Evolutionary conservation across 179 eudicot species (phyloP), one percentile per base, ranked within the genome.

Genomic region (Heliamphora pulchella): DNA sequence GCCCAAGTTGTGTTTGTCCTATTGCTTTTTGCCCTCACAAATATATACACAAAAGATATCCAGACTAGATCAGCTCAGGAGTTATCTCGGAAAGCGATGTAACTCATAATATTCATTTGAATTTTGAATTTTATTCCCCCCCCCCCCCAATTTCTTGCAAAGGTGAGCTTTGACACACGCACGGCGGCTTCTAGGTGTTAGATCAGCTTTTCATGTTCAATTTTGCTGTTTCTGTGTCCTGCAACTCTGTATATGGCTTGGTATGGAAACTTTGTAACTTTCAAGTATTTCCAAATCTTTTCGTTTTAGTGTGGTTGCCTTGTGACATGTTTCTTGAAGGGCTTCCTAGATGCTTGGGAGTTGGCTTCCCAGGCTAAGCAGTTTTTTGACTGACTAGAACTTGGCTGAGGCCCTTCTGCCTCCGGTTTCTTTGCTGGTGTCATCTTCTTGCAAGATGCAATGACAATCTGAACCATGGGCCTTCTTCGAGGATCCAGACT

Each of bases 1-100:
- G 99, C 99, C 66, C 99, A 96, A 82, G 99, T 96, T 17, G 97
- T 96, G 68, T 96, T 96, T 43, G 94, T 96, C 74, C 91, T 96
- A 57, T 71, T 91, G 89, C 97, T 96, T 83, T 92, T 92, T 74
- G 97, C 98, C 72, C 74, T 96, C 11, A 92, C 98, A 59, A 91
- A 89, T 81, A 74, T 92, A 66, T 96, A 91, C 91, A 96, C 99
- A 7, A 96, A 86, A 81, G 92, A 89, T 86, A 92, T 93, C 74
- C 91, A 89, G 82, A 82, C 88, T 53, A 82, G 86, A 81, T 87
- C 94, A 31, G 5, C 84, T 22, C 71, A 85, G 78, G 85, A 85
- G 41, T 71, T 81, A 31, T 85, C 90, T 8, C 86, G 80, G 47
- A 93, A 93, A 80, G 78, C 79, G 51, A 87, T 90, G 71, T 93